Base-by-base conservation (phyloP, 129 eudicot species). In the Glebionis coronaria region DNA sequence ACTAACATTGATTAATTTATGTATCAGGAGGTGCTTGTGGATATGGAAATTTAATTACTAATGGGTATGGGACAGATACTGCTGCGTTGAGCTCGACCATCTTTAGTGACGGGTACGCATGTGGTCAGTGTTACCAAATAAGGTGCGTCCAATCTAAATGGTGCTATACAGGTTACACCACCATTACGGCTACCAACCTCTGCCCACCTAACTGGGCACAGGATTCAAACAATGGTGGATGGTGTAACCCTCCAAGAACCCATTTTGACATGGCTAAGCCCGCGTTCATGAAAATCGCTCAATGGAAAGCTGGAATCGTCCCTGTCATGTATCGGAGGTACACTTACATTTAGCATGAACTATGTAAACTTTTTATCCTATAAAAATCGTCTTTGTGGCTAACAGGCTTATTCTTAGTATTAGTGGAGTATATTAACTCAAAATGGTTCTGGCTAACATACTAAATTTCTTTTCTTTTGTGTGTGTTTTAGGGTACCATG, bases 201-300 rank as follows among this genome's bases (percentile, higher is more conserved):
- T 91, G 97, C 90, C 97, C 97, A 25, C 97, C 97, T 0, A 88
- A 88, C 58, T 87, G 95, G 95, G 19, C 78, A 23, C 50, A 85
- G 54, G 90, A 83, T 74, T 74, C 85, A 72, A 83, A 85, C 74
- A 63, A 82, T 31, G 97, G 97, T 13, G 97, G 97, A 16, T 91
- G 97, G 97, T 88, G 97, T 84, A 88, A 91, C 73, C 97, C 96
- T 15, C 97, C 97, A 9, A 73, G 96, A 40, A 81, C 86, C 62
- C 97, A 91, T 61, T 91, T 91, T 20, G 96, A 91, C 77, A 78
- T 91, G 84, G 71, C 97, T 11, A 85, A 91, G 59, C 97, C 97
- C 0, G 90, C 92, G 6, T 91, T 91, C 85, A 83, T 85, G 90
- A 83, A 83, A 73, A 79, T 91, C 55, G 96, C 97, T n/a, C 83